These are phyloP conservation scores for Stropharia rugosoannulata DNA, from an alignment of 768 basidiomycete species.

Conservation along the genomic window DNA sequence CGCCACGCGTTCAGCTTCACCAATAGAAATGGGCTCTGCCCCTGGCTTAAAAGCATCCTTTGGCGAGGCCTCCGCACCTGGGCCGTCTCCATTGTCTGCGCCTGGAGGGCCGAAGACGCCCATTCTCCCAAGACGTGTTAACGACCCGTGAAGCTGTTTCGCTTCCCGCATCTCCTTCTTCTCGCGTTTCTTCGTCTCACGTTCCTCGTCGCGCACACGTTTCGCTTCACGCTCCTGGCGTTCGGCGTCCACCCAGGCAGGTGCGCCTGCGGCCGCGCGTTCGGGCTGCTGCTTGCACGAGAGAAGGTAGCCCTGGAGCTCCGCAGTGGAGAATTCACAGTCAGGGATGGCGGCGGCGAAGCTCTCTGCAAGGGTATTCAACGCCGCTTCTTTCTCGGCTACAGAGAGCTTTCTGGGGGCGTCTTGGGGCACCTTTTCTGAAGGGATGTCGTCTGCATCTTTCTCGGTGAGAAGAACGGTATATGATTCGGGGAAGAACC, in stretches of 20 bases:
- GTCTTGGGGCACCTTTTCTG: not conserved
- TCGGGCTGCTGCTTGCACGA: constrained; percentile 38
- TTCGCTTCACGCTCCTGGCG: constrained; percentile 31
- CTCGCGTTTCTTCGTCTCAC: constrained; percentile 23
- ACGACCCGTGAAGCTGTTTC: constrained; percentile 22
- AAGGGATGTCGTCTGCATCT: not conserved
- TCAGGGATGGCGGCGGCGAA: constrained; percentile 46
- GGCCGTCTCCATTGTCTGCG: too few species aligned
- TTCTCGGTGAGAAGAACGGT: constrained; percentile 20
- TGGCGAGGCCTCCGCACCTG: too few species aligned
- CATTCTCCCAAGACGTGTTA: constrained; percentile 19
- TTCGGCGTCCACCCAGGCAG: constrained; percentile 44
- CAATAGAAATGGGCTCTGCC: too few species aligned
- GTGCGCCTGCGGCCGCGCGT: constrained; percentile 29
- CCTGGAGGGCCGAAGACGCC: not conserved
- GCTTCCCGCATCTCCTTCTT: constrained; percentile 23
- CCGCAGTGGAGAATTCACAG: constrained; percentile 54
- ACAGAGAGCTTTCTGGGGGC: not conserved
- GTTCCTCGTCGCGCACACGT: constrained; percentile 30
- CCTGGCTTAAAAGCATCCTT: too few species aligned
- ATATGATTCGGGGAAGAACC: constrained; percentile 44
- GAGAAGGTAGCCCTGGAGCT: constrained; percentile 61
- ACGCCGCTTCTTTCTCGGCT: constrained; percentile 15
- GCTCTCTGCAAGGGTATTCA: constrained; percentile 32
- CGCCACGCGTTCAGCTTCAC: too few species aligned